These are phyloP conservation scores for Hypomyces perniciosus DNA, from an alignment of 2,329 filamentous ascomycete genomes.

Conservation along the genomic window DNA sequence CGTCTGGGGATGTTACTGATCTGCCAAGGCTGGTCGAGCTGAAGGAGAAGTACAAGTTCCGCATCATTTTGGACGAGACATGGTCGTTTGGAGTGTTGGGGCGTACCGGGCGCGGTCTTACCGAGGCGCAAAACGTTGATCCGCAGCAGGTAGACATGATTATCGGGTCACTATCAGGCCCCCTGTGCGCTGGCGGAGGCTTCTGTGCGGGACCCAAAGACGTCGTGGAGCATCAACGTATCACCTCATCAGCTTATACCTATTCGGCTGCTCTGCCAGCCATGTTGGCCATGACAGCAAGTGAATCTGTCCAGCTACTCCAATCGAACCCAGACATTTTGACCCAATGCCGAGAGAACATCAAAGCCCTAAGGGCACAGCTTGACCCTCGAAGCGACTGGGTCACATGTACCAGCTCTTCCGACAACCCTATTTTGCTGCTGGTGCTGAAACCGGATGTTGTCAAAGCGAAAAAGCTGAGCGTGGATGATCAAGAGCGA, in stretches of 20 bases:
- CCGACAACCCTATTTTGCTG: slow-evolving; percentile 83
- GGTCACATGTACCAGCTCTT: slow-evolving; percentile 73
- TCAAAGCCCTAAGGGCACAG: slow-evolving; percentile 76
- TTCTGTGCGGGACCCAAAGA: slow-evolving; percentile 92
- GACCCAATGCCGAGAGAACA: slow-evolving; percentile 74
- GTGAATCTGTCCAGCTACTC: slow-evolving; percentile 79
- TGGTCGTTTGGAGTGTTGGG: slow-evolving; percentile 96
- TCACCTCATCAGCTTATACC: slow-evolving; percentile 86
- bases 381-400: slow-evolving; percentile 91
- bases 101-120: slow-evolving; percentile 82
- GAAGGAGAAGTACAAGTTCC: slow-evolving; percentile 96
- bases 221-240: slow-evolving; percentile 92
- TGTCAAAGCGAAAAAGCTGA: slow-evolving; percentile 62
- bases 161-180: slow-evolving; percentile 82
- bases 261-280: slow-evolving; percentile 93
- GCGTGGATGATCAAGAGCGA: slow-evolving; percentile 71
- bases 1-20: slow-evolving; percentile 75
- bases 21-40: slow-evolving; percentile 87
- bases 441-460: slow-evolving; percentile 80
- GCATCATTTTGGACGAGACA: slow-evolving; percentile 93
- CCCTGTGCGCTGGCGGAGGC: slow-evolving; percentile 85
- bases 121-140: slow-evolving; percentile 95
- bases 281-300: slow-evolving; percentile 90
- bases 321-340: slow-evolving; percentile 84
- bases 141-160: slow-evolving; percentile 95